Conservation (phyloP, 176 grass and related monocot species). For the Dactylis glomerata region DNA sequence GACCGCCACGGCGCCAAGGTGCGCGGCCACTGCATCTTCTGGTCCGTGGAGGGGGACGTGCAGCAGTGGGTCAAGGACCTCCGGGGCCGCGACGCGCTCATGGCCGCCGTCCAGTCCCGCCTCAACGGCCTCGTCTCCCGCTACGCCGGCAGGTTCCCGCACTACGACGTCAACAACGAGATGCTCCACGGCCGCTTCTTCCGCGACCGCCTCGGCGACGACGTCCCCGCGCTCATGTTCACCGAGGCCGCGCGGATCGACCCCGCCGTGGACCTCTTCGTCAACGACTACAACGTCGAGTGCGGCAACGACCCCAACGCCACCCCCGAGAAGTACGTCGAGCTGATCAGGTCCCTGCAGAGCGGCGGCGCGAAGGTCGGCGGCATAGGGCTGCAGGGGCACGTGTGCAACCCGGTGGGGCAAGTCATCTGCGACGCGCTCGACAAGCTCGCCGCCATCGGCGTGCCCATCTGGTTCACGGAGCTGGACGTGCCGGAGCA, state of each 20-base stretch:
- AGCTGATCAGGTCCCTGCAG: slow-evolving; percentile 37
- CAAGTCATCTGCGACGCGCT: slow-evolving; percentile 37
- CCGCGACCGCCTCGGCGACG: slow-evolving; percentile 36
- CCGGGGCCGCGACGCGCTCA: background rate
- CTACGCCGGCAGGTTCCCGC: slow-evolving; percentile 40
- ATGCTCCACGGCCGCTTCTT: slow-evolving; percentile 67
- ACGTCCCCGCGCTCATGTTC: slow-evolving; percentile 40
- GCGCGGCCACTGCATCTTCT: slow-evolving; percentile 53
- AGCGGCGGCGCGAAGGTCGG: slow-evolving; percentile 28
- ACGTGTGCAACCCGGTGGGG: slow-evolving; percentile 42
- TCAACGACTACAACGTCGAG: slow-evolving; percentile 71
- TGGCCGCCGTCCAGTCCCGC: slow-evolving; percentile 29
- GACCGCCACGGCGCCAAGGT: slow-evolving; percentile 9
- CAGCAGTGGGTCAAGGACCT: slow-evolving; percentile 37
- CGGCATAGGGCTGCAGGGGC: slow-evolving; percentile 46
- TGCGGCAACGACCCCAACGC: slow-evolving; percentile 31
- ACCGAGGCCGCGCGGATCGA: slow-evolving; percentile 26
- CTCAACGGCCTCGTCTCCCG: slow-evolving; percentile 37
- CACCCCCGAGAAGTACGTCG: slow-evolving; percentile 47
- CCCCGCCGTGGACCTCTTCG: slow-evolving; percentile 33
- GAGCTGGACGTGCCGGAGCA: slow-evolving; percentile 55
- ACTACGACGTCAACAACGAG: slow-evolving; percentile 70
- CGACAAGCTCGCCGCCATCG: slow-evolving; percentile 28
- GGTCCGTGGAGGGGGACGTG: slow-evolving; percentile 30
- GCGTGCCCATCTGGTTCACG: slow-evolving; percentile 57